A percentile compares a stretch with the other conserved stretches of the same genome.
These are phyloP conservation scores for Yamadazyma sp. DNA, from an alignment of 805 yeast species.

Conservation along the genomic window DNA sequence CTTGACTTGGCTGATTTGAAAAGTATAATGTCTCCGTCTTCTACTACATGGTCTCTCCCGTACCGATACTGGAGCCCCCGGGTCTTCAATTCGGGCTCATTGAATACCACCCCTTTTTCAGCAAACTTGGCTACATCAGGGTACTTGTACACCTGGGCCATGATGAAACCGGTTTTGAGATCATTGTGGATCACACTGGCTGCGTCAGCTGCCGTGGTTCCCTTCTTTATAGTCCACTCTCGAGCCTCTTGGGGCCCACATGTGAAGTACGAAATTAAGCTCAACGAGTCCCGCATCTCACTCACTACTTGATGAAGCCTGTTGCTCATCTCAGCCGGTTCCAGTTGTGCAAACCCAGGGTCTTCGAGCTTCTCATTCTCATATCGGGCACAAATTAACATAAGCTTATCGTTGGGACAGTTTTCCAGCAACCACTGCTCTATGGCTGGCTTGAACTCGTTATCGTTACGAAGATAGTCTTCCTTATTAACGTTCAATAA, in stretches of 20 bases:
- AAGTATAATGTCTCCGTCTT: slow-evolving; percentile 79
- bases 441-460: slow-evolving; percentile 52
- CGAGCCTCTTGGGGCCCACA: slow-evolving; percentile 83
- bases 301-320: slow-evolving; percentile 63
- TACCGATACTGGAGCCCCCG: slow-evolving; percentile 60
- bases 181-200: slow-evolving; percentile 91
- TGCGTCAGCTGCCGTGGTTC: slow-evolving; percentile 81
- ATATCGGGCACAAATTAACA: slow-evolving; percentile 46
- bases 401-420: slow-evolving; percentile 55
- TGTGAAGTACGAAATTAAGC: slow-evolving; percentile 80
- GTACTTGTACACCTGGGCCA: slow-evolving; percentile 72
- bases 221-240: slow-evolving; percentile 83
- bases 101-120: slow-evolving; percentile 34
- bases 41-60: slow-evolving; percentile 78
- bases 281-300: slow-evolving; percentile 65
- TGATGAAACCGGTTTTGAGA: slow-evolving; percentile 74
- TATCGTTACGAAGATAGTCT: slow-evolving; percentile 57
- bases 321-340: slow-evolving; percentile 36
- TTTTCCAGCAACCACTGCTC: slow-evolving; percentile 64
- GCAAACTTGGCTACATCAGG: slow-evolving; percentile 46
- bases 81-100: slow-evolving; percentile 50
- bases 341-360: slow-evolving; percentile 15
- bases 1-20: slow-evolving; percentile 74
- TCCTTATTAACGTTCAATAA: slow-evolving; percentile 70
- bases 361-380: slow-evolving; percentile 41